Conservation (phyloP, 2,329 filamentous ascomycete species). For the Fusarium piperis region DNA sequence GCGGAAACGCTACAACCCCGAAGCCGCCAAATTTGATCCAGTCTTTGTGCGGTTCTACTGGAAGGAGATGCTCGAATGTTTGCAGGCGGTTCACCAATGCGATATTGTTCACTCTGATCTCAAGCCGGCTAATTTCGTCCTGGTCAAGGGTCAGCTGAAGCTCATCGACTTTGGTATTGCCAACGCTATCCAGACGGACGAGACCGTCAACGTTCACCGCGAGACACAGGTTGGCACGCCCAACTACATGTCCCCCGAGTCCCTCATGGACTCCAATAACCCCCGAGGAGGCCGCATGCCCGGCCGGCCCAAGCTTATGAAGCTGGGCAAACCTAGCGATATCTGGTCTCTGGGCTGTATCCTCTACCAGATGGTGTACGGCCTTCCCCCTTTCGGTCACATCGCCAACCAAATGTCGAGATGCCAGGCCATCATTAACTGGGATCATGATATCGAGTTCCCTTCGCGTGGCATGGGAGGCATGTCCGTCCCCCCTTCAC, state of each 20-base stretch:
- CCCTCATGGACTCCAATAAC: conserved; percentile 86
- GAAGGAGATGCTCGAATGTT: conserved; percentile 99
- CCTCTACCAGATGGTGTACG: conserved; percentile 97
- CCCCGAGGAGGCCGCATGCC: conserved; percentile 56
- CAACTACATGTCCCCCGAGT: conserved; percentile 99
- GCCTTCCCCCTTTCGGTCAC: conserved; percentile 93
- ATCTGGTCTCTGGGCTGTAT: conserved; percentile 98
- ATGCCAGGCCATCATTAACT: conserved; percentile 88
- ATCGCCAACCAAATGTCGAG: conserved; percentile 87
- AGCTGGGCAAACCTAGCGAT: conserved; percentile 93
- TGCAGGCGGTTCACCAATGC: conserved; percentile 85
- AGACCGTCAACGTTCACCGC: conserved; percentile 97
- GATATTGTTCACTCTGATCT: conserved; percentile 97
- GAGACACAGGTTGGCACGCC: conserved; percentile 95
- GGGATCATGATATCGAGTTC: conserved; percentile 77
- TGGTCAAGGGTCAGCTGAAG: conserved; percentile 90
- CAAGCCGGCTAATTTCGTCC: conserved; percentile 96
- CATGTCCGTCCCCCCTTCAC: conserved; percentile 65
- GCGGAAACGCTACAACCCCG: conserved; percentile 74
- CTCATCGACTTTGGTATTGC: conserved; percentile 99
- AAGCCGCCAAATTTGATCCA: conserved; percentile 81
- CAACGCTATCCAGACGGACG: conserved; percentile 93
- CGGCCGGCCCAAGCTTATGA: conserved; percentile 79
- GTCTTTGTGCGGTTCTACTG: conserved; percentile 97
- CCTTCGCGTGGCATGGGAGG: conserved; percentile 75